phyloP scores from a whole-genome alignment of 208 protist species.

The Acanthamoeba culbertsoni region DNA sequence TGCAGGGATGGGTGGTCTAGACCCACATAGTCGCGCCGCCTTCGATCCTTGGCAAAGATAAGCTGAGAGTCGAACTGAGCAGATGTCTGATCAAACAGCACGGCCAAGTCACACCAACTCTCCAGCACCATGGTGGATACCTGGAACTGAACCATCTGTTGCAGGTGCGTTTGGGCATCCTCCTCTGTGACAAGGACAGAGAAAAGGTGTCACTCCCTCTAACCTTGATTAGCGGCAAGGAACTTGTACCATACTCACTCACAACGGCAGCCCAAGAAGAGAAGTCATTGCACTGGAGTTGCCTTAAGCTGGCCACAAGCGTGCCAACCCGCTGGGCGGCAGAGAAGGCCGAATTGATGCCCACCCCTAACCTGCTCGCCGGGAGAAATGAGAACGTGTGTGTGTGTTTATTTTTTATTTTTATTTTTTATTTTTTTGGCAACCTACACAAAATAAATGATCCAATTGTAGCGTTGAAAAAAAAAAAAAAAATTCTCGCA shows the following conservation, averaged over 20 bases:
- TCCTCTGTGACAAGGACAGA: background rate
- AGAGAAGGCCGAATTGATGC: background rate
- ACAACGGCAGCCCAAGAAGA: background rate
- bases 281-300: background rate
- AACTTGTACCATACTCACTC: no score
- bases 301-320: background rate
- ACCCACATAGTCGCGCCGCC: background rate
- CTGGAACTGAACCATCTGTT: constrained; percentile 26
- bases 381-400: background rate
- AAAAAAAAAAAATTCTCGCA: no score
- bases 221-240: no score
- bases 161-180: background rate
- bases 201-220: background rate
- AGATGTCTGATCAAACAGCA: background rate
- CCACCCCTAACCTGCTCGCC: background rate
- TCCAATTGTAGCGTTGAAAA: no score
- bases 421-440: no score
- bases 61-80: background rate
- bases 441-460: no score
- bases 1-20: no score
- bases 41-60: background rate
- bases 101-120: background rate
- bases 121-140: constrained; percentile 4
- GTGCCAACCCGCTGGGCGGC: background rate
- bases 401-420: background rate